Conservation (phyloP, 2,329 filamentous ascomycete species). For the Ophiobolus disseminans region DNA sequence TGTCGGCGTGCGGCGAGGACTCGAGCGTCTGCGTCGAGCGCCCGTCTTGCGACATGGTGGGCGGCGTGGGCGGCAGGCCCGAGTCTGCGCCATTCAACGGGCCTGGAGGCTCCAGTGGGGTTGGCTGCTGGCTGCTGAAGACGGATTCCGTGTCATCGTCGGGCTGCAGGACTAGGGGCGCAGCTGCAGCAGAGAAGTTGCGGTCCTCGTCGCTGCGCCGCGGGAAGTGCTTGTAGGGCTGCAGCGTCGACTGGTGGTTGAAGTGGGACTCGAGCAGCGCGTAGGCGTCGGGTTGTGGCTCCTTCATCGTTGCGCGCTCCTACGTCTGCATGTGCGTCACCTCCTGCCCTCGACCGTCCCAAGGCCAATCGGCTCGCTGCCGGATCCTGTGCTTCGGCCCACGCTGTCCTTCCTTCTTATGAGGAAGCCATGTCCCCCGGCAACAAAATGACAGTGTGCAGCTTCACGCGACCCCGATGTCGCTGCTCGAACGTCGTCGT, state of each 20-base stretch:
- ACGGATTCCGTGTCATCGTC: constrained; percentile 40
- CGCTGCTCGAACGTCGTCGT: constrained; percentile 14
- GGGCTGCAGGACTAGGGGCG: constrained; percentile 25
- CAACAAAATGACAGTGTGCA: constrained; percentile 10
- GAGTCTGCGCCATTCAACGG: constrained; percentile 37
- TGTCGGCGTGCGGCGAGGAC: constrained; percentile 48
- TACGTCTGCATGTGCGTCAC: constrained; percentile 4
- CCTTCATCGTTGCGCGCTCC: constrained; percentile 29
- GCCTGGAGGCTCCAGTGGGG: constrained; percentile 39
- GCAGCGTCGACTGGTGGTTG: constrained; percentile 32
- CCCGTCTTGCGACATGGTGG: constrained; percentile 48
- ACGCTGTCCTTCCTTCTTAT: constrained; percentile 12
- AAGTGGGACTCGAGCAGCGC: constrained; percentile 43
- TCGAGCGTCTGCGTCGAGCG: constrained; percentile 28
- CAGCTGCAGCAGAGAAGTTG: constrained; percentile 28
- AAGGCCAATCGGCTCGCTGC: background rate
- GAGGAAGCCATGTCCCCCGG: constrained; percentile 29
- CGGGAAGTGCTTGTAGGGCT: constrained; percentile 35
- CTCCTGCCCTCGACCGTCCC: too few relatives aligned
- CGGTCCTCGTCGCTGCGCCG: constrained; percentile 36
- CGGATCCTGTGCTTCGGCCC: background rate
- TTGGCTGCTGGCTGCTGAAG: constrained; percentile 31
- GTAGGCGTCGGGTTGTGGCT: constrained; percentile 33
- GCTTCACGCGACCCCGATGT: constrained; percentile 26
- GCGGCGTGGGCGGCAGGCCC: constrained; percentile 56